phyloP scores from a whole-genome alignment of 2,329 filamentous ascomycete species.

The Pestalotiopsis sp. region DNA sequence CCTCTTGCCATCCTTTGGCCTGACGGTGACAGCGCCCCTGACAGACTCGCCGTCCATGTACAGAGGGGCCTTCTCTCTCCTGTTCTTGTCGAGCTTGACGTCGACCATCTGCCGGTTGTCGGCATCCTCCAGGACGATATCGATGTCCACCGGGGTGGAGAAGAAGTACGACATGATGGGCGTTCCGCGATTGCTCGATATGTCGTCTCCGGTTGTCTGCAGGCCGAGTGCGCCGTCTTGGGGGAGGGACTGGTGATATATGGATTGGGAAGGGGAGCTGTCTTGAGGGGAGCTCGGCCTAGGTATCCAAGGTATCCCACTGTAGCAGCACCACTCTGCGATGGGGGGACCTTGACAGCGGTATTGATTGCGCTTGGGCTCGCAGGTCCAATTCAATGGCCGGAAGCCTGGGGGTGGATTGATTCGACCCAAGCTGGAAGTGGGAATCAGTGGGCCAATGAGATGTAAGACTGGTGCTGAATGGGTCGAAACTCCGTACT shows the following conservation, averaged over 20 bases:
- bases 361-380: constrained; percentile 1
- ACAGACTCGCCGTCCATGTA: constrained; percentile 99
- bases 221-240: neutral
- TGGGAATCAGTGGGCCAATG: neutral
- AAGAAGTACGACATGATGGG: constrained; percentile 91
- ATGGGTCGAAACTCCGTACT: neutral
- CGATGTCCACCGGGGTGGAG: constrained; percentile 97
- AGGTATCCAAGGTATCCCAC: neutral
- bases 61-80: constrained; percentile 92
- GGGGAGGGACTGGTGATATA: neutral
- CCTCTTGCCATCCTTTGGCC: constrained; percentile 97
- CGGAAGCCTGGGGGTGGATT: constrained; percentile 4
- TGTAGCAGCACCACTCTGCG: neutral
- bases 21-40: constrained; percentile 90
- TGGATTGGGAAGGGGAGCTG: neutral
- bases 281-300: neutral
- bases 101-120: constrained; percentile 96
- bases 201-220: neutral
- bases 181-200: neutral
- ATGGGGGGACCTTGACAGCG: neutral
- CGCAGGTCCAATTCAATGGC: neutral
- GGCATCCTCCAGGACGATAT: constrained; percentile 93
- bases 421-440: neutral
- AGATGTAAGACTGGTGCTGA: neutral
- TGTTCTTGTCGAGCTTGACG: constrained; percentile 97